Percentiles rank a stretch among this genome's conserved stretches.
Evolutionary conservation across 2,329 filamentous ascomycete species (phyloP).

Genomic region (Knufia fluminis): DNA sequence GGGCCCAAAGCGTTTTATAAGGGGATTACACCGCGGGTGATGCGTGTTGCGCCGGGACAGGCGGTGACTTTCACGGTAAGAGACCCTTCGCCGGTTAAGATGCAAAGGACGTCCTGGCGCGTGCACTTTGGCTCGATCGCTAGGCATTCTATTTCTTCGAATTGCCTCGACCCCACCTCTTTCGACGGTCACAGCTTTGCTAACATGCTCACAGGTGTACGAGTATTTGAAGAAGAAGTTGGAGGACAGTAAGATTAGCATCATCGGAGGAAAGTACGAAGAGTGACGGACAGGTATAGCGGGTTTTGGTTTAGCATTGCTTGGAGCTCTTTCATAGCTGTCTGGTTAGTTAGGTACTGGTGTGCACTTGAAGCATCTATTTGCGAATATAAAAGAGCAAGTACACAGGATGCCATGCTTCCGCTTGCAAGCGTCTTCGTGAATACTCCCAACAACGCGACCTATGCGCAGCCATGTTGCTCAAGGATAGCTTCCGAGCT

Average conservation of each 20-base stretch:
- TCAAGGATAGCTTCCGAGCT: neutral
- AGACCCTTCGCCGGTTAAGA: too few relatives aligned
- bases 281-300: conserved; percentile 39
- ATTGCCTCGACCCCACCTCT: too few relatives aligned
- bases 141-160: too few relatives aligned
- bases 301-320: neutral
- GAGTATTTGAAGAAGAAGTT: too few relatives aligned
- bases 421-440: too few relatives aligned
- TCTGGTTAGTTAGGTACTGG: neutral
- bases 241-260: conserved; percentile 54
- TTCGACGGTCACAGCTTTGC: too few relatives aligned
- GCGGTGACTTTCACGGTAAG: conserved; percentile 52
- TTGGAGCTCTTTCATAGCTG: neutral
- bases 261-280: conserved; percentile 57
- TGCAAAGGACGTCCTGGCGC: too few relatives aligned
- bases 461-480: neutral
- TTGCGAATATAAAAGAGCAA: too few relatives aligned
- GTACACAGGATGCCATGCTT: too few relatives aligned
- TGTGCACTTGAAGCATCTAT: too few relatives aligned
- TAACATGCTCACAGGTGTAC: too few relatives aligned
- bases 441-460: neutral
- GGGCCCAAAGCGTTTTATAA: conserved; percentile 95
- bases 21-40: conserved; percentile 93
- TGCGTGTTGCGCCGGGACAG: conserved; percentile 94
- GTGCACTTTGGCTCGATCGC: too few relatives aligned